A percentile compares a stretch with the other conserved stretches of the same genome.
These are phyloP conservation scores for Fusarium sp. DNA, from an alignment of 2,329 filamentous ascomycete genomes.

Conservation along the genomic window DNA sequence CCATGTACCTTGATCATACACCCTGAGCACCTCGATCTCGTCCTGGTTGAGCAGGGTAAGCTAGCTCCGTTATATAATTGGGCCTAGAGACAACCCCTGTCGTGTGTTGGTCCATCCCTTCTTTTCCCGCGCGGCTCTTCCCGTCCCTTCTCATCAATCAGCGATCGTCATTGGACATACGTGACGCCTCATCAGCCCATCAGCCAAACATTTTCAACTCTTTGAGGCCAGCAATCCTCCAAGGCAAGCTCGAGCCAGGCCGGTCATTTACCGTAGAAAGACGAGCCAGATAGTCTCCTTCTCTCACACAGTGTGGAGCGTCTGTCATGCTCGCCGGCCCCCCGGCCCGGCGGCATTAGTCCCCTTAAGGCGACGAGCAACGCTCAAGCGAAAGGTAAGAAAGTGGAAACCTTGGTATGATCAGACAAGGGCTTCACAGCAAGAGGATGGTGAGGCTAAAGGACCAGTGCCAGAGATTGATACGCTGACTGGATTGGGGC, in stretches of 20 bases:
- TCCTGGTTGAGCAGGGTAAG: background rate
- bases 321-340: conserved; percentile 23
- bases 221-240: background rate
- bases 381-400: conserved; percentile 38
- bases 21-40: background rate
- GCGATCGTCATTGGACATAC: conserved; percentile 4
- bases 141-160: conserved; percentile 34
- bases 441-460: conserved; percentile 1
- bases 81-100: conserved; percentile 28
- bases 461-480: background rate
- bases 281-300: background rate
- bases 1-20: background rate
- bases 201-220: conserved; percentile 1
- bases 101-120: conserved; percentile 30
- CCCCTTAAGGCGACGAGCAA: conserved; percentile 38
- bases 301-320: conserved; percentile 37
- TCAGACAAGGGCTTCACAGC: conserved; percentile 23
- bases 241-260: background rate
- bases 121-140: conserved; percentile 39
- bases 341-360: conserved; percentile 42
- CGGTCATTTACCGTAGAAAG: background rate
- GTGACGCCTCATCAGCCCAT: conserved; percentile 11
- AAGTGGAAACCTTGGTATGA: conserved; percentile 35
- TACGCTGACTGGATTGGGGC: background rate
- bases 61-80: conserved; percentile 7